Conservation (phyloP, 1,284 basidiomycete genomes). For the Rhodotorula sp. region DNA sequence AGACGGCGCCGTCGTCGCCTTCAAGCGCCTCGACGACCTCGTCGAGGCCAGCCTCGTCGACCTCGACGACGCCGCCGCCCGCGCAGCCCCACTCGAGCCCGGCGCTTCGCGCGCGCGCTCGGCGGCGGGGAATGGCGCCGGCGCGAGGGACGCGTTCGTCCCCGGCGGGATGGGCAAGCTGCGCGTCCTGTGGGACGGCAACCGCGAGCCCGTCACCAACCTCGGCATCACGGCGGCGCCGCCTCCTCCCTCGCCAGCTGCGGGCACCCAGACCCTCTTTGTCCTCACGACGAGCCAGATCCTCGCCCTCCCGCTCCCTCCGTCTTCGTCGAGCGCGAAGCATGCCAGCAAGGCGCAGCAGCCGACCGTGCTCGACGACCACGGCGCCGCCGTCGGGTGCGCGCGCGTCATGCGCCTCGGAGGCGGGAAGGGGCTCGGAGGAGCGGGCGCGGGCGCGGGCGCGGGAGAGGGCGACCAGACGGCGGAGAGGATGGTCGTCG, state of each 20-base stretch:
- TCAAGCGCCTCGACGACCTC: slow-evolving; percentile 86
- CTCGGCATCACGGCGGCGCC: slow-evolving; percentile 68
- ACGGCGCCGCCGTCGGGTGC: slow-evolving; percentile 80
- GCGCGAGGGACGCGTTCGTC: slow-evolving; percentile 51
- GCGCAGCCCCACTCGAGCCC: slow-evolving; percentile 1
- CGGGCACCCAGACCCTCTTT: slow-evolving; percentile 58
- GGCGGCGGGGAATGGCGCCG: neutral
- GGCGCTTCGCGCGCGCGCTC: slow-evolving; percentile 48
- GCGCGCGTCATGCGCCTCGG: slow-evolving; percentile 71
- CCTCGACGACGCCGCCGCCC: slow-evolving; percentile 32
- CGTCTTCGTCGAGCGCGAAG: slow-evolving; percentile 46
- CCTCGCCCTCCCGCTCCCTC: slow-evolving; percentile 66
- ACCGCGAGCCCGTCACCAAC: slow-evolving; percentile 81
- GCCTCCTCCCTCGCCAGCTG: neutral
- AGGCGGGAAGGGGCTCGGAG: slow-evolving; percentile 43
- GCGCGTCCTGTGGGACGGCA: slow-evolving; percentile 43
- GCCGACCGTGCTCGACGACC: slow-evolving; percentile 75
- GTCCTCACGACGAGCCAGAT: slow-evolving; percentile 85
- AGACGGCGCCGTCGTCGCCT: slow-evolving; percentile 90
- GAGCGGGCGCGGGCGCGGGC: too few species aligned
- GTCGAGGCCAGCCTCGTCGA: slow-evolving; percentile 35
- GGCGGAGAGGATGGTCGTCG: slow-evolving; percentile 70
- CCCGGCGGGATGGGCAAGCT: slow-evolving; percentile 47
- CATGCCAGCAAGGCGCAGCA: slow-evolving; percentile 14
- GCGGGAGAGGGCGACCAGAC: slow-evolving; percentile 10